Evolutionary conservation across 345 rosid genomes (phyloP).

Genomic region (Rhizophora apiculata): DNA sequence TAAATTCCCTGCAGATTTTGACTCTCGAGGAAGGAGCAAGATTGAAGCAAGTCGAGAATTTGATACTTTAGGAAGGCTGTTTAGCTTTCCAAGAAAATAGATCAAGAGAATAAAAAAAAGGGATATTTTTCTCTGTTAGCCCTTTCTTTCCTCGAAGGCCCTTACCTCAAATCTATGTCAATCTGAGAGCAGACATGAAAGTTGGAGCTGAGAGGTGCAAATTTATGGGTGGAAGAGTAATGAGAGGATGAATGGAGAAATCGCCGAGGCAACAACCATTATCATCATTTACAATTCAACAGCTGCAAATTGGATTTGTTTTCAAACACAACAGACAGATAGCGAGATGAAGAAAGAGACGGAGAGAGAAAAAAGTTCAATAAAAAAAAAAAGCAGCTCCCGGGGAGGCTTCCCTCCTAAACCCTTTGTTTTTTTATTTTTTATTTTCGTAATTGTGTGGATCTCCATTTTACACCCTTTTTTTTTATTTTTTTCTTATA

Average conservation of each 20-base stretch:
- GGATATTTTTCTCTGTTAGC: not conserved
- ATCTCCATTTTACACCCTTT: no score
- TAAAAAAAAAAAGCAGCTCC: not conserved
- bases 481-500: no score
- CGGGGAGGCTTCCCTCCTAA: conserved; percentile 2
- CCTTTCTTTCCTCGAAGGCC: no score
- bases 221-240: not conserved
- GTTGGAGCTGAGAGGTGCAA: not conserved
- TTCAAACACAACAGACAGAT: not conserved
- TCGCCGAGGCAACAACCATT: conserved; percentile 2
- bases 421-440: no score
- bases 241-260: not conserved
- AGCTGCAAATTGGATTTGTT: not conserved
- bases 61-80: conserved; percentile 2
- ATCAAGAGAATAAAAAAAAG: not conserved
- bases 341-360: not conserved
- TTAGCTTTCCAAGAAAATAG: conserved; percentile 1
- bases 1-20: not conserved
- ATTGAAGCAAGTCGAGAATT: not conserved
- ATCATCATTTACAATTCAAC: not conserved
- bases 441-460: no score
- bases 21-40: not conserved
- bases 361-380: not conserved
- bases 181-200: conserved; percentile 1
- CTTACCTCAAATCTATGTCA: not conserved